A percentile compares a stretch with the other conserved stretches of the same genome.
These are phyloP conservation scores for Aegilops bicornis DNA, from an alignment of 176 grass and related monocot species.

Conservation along the genomic window DNA sequence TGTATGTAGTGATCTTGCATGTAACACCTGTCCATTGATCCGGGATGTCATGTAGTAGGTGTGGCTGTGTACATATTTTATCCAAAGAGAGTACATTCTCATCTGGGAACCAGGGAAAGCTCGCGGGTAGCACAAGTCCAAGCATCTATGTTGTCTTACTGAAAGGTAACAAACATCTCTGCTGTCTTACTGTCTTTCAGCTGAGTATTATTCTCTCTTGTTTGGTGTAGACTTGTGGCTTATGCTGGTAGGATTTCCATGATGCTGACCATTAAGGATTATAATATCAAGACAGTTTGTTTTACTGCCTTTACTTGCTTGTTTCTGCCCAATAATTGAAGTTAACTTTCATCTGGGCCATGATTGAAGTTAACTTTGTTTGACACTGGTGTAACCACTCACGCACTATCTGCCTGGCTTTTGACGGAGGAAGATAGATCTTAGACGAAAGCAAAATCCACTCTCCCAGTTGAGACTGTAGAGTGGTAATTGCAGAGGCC, in stretches of 20 bases:
- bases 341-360: not conserved
- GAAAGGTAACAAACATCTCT: too few species aligned
- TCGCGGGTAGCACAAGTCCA: conserved; percentile 34
- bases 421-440: not conserved
- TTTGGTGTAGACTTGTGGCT: not conserved
- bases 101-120: conserved; percentile 19
- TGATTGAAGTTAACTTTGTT: not conserved
- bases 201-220: not conserved
- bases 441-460: not conserved
- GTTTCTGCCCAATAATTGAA: not conserved
- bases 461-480: not conserved
- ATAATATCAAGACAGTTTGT: not conserved
- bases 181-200: not conserved
- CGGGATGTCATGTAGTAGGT: not conserved
- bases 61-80: not conserved
- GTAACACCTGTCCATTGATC: not conserved
- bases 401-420: not conserved
- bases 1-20: not conserved
- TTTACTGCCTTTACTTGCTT: not conserved
- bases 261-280: not conserved
- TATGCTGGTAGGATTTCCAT: not conserved
- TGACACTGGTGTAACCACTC: not conserved
- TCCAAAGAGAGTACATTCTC: not conserved
- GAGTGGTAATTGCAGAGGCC: not conserved
- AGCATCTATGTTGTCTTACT: too few species aligned